These are phyloP conservation scores for Cladorrhinum sp. DNA, from an alignment of 2,329 filamentous ascomycete species.

Conservation along the genomic window DNA sequence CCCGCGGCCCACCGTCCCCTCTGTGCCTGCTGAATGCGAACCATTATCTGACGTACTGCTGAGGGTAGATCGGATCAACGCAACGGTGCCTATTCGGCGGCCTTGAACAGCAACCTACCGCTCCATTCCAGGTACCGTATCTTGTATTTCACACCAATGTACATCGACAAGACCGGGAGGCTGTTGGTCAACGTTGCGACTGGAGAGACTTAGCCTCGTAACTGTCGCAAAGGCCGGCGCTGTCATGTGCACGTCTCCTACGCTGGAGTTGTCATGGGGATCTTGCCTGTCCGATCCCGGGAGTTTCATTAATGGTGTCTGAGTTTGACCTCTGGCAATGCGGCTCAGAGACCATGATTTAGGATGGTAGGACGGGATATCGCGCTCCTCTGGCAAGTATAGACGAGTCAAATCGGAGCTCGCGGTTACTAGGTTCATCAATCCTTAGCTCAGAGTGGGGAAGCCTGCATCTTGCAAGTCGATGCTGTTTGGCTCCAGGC, in stretches of 20 bases:
- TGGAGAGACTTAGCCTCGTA: not conserved
- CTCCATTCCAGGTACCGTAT: too few species aligned
- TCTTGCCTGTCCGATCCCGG: slow-evolving; percentile 13
- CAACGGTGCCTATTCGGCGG: too few species aligned
- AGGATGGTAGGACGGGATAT: slow-evolving; percentile 1
- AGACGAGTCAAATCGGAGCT: slow-evolving; percentile 8
- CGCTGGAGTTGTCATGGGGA: slow-evolving; percentile 1
- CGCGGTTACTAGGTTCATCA: slow-evolving; percentile 15
- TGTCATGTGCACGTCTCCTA: not conserved
- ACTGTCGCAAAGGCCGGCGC: not conserved
- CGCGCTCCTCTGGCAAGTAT: slow-evolving; percentile 13
- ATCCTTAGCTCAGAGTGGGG: not conserved
- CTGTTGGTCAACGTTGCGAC: not conserved
- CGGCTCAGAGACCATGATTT: slow-evolving; percentile 10
- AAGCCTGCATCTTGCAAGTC: not conserved
- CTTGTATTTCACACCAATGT: too few species aligned
- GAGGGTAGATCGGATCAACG: too few species aligned
- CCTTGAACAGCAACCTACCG: too few species aligned
- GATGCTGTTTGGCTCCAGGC: slow-evolving; percentile 8
- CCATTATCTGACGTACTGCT: too few species aligned
- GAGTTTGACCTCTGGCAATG: slow-evolving; percentile 5
- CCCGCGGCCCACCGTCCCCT: not conserved
- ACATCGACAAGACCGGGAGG: not conserved
- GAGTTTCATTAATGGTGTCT: slow-evolving; percentile 9
- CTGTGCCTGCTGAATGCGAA: not conserved